Conservation (phyloP, 2,329 filamentous ascomycete genomes). For the Diplocarpon mali region DNA sequence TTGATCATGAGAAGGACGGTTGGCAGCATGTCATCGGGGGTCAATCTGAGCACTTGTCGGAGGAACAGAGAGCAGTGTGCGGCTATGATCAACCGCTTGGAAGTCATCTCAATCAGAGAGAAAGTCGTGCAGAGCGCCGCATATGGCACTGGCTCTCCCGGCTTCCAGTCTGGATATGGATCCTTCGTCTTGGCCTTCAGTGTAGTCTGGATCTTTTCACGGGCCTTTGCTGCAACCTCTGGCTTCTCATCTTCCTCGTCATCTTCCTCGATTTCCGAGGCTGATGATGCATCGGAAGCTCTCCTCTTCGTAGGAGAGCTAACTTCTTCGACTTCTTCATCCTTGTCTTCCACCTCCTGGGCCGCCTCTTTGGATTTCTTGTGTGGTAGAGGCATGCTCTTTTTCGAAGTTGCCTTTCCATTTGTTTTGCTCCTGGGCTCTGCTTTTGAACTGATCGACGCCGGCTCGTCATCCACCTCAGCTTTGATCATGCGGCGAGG, state of each 20-base stretch:
- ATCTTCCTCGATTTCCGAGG: constrained; percentile 37
- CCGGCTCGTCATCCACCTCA: constrained; percentile 26
- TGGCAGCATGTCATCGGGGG: constrained; percentile 74
- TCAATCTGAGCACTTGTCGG: constrained; percentile 85
- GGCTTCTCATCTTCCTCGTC: constrained; percentile 55
- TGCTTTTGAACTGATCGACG: constrained; percentile 15
- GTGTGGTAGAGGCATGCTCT: constrained; percentile 12
- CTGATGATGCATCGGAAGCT: constrained; percentile 29
- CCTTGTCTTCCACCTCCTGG: constrained; percentile 22
- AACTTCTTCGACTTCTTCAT: constrained; percentile 32
- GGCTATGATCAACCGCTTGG: constrained; percentile 78
- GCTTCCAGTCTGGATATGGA: constrained; percentile 90
- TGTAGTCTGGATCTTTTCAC: constrained; percentile 70
- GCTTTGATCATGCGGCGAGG: constrained; percentile 29
- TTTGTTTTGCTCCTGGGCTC: constrained; percentile 9
- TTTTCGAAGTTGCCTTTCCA: constrained; percentile 5
- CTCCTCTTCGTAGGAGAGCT: constrained; percentile 17
- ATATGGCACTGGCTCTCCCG: constrained; percentile 82
- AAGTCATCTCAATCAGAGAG: constrained; percentile 87
- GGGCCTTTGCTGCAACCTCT: constrained; percentile 59
- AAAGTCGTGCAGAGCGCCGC: constrained; percentile 91
- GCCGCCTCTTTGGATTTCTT: constrained; percentile 2
- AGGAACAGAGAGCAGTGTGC: constrained; percentile 86
- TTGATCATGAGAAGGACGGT: constrained; percentile 95
- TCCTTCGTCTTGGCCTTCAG: constrained; percentile 60